phyloP scores from a whole-genome alignment of 2,329 filamentous ascomycete genomes.

The Apiospora kogelbergensis region DNA sequence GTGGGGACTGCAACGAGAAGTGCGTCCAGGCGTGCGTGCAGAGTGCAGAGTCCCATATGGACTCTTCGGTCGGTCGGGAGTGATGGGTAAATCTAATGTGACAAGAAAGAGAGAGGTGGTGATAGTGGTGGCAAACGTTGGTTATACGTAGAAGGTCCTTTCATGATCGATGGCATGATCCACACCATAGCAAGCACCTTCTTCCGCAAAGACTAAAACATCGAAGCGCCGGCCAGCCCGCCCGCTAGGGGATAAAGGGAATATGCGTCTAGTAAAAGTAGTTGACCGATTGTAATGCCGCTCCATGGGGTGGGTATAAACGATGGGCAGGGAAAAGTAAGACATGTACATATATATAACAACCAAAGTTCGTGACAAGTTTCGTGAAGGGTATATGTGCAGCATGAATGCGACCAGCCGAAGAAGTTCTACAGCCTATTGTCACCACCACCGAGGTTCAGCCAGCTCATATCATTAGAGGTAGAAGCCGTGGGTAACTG shows the following conservation, averaged over 20 bases:
- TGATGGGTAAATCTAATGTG: neutral
- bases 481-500: slow-evolving; percentile 50
- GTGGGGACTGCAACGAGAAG: neutral
- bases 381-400: slow-evolving; percentile 7
- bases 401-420: neutral
- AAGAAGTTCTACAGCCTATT: slow-evolving; percentile 17
- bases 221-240: slow-evolving; percentile 1
- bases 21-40: neutral
- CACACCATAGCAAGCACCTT: neutral
- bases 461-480: slow-evolving; percentile 75
- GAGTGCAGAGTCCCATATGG: neutral
- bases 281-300: neutral
- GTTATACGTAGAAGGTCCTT: neutral
- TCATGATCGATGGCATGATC: neutral
- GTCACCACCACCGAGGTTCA: slow-evolving; percentile 61
- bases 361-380: slow-evolving; percentile 5
- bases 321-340: neutral
- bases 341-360: neutral
- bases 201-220: neutral
- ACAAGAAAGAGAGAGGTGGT: neutral
- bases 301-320: slow-evolving; percentile 1
- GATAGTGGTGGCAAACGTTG: neutral
- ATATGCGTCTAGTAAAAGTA: slow-evolving; percentile 2
- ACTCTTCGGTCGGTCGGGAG: neutral
- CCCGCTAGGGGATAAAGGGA: neutral